A percentile compares a stretch with the other conserved stretches of the same genome.
Evolutionary conservation across 2,329 filamentous ascomycete genomes (phyloP).

Genomic region (Diplocarpon mali): DNA sequence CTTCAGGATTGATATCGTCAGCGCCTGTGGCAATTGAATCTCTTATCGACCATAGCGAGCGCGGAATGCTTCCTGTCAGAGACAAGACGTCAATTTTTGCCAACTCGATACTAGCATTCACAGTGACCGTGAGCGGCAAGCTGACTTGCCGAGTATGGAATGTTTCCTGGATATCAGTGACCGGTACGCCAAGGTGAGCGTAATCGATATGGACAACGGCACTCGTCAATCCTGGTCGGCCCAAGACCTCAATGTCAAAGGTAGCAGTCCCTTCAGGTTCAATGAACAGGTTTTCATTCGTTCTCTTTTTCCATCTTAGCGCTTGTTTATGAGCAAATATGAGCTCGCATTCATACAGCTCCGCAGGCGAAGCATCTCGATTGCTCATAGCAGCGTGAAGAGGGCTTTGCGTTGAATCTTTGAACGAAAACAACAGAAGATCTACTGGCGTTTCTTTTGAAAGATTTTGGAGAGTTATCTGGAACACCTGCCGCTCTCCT

Average conservation of each 20-base stretch:
- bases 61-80: slow-evolving; percentile 55
- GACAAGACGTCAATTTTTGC: slow-evolving; percentile 69
- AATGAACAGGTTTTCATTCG: slow-evolving; percentile 47
- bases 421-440: slow-evolving; percentile 77
- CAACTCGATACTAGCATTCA: slow-evolving; percentile 83
- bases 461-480: slow-evolving; percentile 68
- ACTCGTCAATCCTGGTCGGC: slow-evolving; percentile 72
- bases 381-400: slow-evolving; percentile 65
- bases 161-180: slow-evolving; percentile 54
- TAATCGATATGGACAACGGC: slow-evolving; percentile 80
- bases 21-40: slow-evolving; percentile 21
- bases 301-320: slow-evolving; percentile 41
- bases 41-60: slow-evolving; percentile 41
- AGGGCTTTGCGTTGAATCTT: slow-evolving; percentile 73
- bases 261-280: slow-evolving; percentile 54
- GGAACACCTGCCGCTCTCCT: slow-evolving; percentile 71
- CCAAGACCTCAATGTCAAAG: slow-evolving; percentile 76
- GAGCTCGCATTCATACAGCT: slow-evolving; percentile 78
- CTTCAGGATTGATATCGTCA: slow-evolving; percentile 35
- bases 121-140: slow-evolving; percentile 73
- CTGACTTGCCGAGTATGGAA: slow-evolving; percentile 81
- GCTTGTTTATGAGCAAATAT: slow-evolving; percentile 67
- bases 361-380: slow-evolving; percentile 65
- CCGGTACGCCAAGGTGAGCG: slow-evolving; percentile 61
- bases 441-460: slow-evolving; percentile 63